Conservation (phyloP, 768 basidiomycete genomes). For the Lactarius akahatsu region DNA sequence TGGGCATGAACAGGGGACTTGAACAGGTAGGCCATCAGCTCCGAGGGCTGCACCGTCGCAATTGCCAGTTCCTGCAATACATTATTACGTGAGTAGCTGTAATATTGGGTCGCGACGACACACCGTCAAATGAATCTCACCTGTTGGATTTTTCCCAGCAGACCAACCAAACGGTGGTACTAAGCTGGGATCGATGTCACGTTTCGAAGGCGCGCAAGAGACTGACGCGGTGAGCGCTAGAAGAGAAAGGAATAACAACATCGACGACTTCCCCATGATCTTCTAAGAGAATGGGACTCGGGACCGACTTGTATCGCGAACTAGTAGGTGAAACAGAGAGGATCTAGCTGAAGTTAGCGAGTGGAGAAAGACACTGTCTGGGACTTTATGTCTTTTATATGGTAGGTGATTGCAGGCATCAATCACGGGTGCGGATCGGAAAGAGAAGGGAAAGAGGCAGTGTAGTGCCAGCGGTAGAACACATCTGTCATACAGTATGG, state of each 20-base stretch:
- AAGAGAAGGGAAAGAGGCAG: not conserved
- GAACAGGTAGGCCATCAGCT: slow-evolving; percentile 37
- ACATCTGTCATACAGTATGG: not conserved
- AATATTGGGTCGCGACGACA: too few species aligned
- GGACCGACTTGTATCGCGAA: not conserved
- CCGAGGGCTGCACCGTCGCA: slow-evolving; percentile 40
- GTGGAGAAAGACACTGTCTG: not conserved
- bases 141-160: slow-evolving; percentile 29
- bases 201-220: slow-evolving; percentile 2
- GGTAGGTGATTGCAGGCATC: not conserved
- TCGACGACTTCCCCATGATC: not conserved
- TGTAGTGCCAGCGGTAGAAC: not conserved
- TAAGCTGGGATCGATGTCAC: slow-evolving; percentile 31
- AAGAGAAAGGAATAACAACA: not conserved
- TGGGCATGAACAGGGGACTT: slow-evolving; percentile 44
- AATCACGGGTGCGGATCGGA: not conserved
- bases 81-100: not conserved
- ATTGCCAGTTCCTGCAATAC: slow-evolving; percentile 35
- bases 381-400: not conserved
- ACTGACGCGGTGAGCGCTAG: not conserved
- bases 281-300: not conserved
- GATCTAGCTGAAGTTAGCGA: not conserved
- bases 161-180: slow-evolving; percentile 32
- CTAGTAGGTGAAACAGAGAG: not conserved
- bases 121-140: slow-evolving; percentile 7